These are phyloP conservation scores for Fusarium dimerum DNA, from an alignment of 2,329 filamentous ascomycete genomes.

Conservation along the genomic window DNA sequence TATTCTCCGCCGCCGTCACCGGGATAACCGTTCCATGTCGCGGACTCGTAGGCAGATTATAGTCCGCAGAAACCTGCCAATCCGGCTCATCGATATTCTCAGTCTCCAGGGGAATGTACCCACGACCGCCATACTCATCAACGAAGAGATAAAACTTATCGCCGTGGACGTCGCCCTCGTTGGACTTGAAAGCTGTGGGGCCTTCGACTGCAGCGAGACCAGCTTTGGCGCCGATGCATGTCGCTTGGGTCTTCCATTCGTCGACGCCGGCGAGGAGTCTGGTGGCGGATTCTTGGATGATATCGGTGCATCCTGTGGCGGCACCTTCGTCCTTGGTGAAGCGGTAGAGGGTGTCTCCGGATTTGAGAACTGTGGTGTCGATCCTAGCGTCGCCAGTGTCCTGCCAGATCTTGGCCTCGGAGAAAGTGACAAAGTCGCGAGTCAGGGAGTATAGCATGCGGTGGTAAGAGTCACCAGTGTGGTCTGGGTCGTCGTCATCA, in stretches of 20 bases:
- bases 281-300: conserved; percentile 52
- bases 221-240: conserved; percentile 52
- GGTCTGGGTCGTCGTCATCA: conserved; percentile 39
- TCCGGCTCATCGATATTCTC: conserved; percentile 47
- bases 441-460: conserved; percentile 55
- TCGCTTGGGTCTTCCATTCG: conserved; percentile 45
- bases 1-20: conserved; percentile 41
- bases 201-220: conserved; percentile 52
- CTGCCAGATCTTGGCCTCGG: conserved; percentile 49
- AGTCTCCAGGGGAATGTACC: conserved; percentile 56
- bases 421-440: conserved; percentile 51
- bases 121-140: conserved; percentile 52
- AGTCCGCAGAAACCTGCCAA: conserved; percentile 49
- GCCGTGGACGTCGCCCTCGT: conserved; percentile 49
- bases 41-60: conserved; percentile 49
- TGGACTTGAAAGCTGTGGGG: conserved; percentile 53
- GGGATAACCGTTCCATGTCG: conserved; percentile 56
- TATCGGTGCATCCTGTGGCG: conserved; percentile 52
- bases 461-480: conserved; percentile 47
- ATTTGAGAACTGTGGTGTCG: conserved; percentile 52
- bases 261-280: conserved; percentile 41
- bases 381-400: conserved; percentile 53
- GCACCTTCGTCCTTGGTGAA: conserved; percentile 58
- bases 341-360: conserved; percentile 45
- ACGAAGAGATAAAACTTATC: conserved; percentile 58